Percentiles rank a stretch among this genome's conserved stretches.
phyloP scores from a whole-genome alignment of 768 basidiomycete genomes.

The Royoungia palumana region DNA sequence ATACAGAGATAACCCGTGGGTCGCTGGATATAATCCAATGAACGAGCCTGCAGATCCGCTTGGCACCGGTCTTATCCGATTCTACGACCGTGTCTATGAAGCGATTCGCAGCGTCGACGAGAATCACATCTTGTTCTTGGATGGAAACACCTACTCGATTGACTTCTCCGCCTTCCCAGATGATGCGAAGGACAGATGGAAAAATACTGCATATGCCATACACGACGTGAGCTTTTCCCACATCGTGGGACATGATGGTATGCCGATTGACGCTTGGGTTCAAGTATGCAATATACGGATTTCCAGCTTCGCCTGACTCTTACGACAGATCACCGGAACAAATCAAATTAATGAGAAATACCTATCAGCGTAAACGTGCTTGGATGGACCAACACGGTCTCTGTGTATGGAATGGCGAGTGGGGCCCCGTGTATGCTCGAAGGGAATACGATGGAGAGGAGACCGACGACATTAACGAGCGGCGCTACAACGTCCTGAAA shows the following conservation, averaged over 20 bases:
- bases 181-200: slow-evolving; percentile 57
- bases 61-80: slow-evolving; percentile 59
- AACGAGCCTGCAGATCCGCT: slow-evolving; percentile 77
- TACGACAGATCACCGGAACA: no score
- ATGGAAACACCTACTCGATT: slow-evolving; percentile 80
- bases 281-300: slow-evolving; percentile 50
- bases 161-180: slow-evolving; percentile 69
- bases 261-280: background rate
- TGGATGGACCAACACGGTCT: slow-evolving; percentile 70
- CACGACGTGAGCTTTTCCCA: slow-evolving; percentile 44
- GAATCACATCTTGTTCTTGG: slow-evolving; percentile 73
- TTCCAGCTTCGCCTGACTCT: slow-evolving; percentile 47
- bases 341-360: slow-evolving; percentile 27
- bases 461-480: slow-evolving; percentile 64
- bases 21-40: slow-evolving; percentile 82
- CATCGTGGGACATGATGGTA: no score
- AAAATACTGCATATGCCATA: slow-evolving; percentile 73
- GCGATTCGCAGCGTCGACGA: slow-evolving; percentile 71
- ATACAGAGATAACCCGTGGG: slow-evolving; percentile 76
- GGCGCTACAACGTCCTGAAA: slow-evolving; percentile 62
- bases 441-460: slow-evolving; percentile 53
- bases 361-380: slow-evolving; percentile 63
- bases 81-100: slow-evolving; percentile 67
- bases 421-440: slow-evolving; percentile 81
- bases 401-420: slow-evolving; percentile 80